These are phyloP conservation scores for Penicillium vulpinum DNA, from an alignment of 2,329 filamentous ascomycete species.

Conservation along the genomic window DNA sequence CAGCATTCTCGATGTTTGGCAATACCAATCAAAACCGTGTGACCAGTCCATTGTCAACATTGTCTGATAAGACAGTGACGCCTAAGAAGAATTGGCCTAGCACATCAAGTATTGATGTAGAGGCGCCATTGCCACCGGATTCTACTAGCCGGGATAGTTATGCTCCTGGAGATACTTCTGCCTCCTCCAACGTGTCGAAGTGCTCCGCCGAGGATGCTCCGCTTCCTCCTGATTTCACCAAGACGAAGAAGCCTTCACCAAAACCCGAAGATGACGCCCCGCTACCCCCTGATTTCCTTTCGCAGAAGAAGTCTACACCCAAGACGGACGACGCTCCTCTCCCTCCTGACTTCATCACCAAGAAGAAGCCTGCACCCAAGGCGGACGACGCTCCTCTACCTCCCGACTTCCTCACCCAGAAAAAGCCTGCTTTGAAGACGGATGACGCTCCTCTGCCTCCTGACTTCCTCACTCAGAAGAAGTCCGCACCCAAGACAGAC, in stretches of 20 bases:
- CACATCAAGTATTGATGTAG: slow-evolving; percentile 29
- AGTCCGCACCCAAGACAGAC: not conserved
- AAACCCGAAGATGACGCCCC: slow-evolving; percentile 27
- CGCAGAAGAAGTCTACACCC: not conserved
- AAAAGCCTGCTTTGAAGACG: slow-evolving; percentile 11
- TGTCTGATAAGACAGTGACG: slow-evolving; percentile 36
- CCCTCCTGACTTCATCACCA: slow-evolving; percentile 19
- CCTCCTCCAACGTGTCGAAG: slow-evolving; percentile 46
- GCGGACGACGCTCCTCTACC: slow-evolving; percentile 18
- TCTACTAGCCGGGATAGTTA: slow-evolving; percentile 49
- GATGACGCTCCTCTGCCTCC: slow-evolving; percentile 30
- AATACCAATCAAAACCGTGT: slow-evolving; percentile 23
- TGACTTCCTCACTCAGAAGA: slow-evolving; percentile 11
- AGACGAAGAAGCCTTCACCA: slow-evolving; percentile 15
- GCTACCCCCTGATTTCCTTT: slow-evolving; percentile 23
- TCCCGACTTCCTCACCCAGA: slow-evolving; percentile 21
- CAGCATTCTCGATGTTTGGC: slow-evolving; percentile 35
- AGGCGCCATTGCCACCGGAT: slow-evolving; percentile 49
- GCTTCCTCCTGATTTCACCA: slow-evolving; percentile 31
- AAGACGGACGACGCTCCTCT: slow-evolving; percentile 21
- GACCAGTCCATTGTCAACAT: slow-evolving; percentile 32
- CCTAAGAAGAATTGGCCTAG: slow-evolving; percentile 37
- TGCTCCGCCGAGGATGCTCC: slow-evolving; percentile 44
- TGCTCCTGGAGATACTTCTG: slow-evolving; percentile 51
- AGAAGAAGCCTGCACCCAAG: not conserved